phyloP scores from a whole-genome alignment of 345 rosid genomes.

The Eucalyptus pauciflora region DNA sequence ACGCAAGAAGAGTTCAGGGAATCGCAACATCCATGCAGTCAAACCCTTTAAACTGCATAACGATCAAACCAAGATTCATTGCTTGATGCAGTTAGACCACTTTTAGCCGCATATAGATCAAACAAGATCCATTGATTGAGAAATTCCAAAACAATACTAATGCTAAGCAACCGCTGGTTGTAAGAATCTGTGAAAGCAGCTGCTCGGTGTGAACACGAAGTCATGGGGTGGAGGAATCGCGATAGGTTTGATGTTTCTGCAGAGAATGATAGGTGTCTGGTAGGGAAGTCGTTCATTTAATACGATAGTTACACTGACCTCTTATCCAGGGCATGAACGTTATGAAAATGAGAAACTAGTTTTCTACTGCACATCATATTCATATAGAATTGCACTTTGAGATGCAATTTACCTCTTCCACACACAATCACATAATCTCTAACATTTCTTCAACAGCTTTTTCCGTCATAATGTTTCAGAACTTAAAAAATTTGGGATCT shows the following conservation, averaged over 20 bases:
- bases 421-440: background rate
- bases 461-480: background rate
- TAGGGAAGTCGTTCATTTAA: background rate
- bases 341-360: background rate
- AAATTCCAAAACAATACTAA: background rate
- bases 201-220: background rate
- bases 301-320: constrained; percentile 10
- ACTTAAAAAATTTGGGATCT: background rate
- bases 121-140: background rate
- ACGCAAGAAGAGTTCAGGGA: background rate
- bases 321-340: constrained; percentile 9
- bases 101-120: background rate
- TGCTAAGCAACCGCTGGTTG: background rate
- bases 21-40: background rate
- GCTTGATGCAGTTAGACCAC: background rate
- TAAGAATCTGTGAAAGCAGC: background rate
- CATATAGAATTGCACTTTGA: background rate
- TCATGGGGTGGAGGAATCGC: background rate
- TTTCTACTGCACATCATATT: background rate
- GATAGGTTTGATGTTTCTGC: background rate
- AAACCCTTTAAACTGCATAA: no score
- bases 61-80: background rate
- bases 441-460: background rate
- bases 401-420: background rate
- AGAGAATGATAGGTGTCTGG: background rate